Evolutionary conservation across 768 basidiomycete species (phyloP).

Genomic region (Termitomyces sp.): DNA sequence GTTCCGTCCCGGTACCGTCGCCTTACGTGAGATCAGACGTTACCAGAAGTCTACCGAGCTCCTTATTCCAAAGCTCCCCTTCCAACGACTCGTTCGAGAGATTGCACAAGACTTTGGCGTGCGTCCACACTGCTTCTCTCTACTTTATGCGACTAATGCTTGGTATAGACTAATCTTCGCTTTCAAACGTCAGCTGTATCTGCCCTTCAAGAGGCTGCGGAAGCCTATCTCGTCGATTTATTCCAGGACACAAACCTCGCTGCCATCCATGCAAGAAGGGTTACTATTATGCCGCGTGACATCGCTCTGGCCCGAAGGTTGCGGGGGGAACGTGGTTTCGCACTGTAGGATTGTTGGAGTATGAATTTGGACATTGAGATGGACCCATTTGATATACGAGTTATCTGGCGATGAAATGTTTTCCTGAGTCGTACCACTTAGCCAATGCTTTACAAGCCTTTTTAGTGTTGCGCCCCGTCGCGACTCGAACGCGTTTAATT

Average conservation of each 20-base stretch:
- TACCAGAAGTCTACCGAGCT: slow-evolving; percentile 24
- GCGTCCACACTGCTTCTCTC: not conserved
- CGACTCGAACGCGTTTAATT: not conserved
- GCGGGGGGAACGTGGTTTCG: slow-evolving; percentile 11
- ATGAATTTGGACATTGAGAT: not conserved
- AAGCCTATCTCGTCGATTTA: slow-evolving; percentile 21
- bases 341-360: not conserved
- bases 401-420: not conserved
- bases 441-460: no score
- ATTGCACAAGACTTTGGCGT: slow-evolving; percentile 22
- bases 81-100: slow-evolving; percentile 25
- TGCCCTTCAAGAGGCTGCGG: slow-evolving; percentile 23
- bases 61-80: slow-evolving; percentile 21
- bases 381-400: not conserved
- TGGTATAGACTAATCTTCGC: slow-evolving; percentile 16
- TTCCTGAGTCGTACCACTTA: not conserved
- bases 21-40: slow-evolving; percentile 23
- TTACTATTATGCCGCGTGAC: slow-evolving; percentile 22
- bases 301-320: slow-evolving; percentile 17
- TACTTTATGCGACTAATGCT: not conserved
- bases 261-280: slow-evolving; percentile 22
- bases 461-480: no score
- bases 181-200: slow-evolving; percentile 20
- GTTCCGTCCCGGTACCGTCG: slow-evolving; percentile 41
- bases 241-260: slow-evolving; percentile 23